phyloP scores from a whole-genome alignment of 768 basidiomycete genomes.

The Candolleomyces eurysporus region DNA sequence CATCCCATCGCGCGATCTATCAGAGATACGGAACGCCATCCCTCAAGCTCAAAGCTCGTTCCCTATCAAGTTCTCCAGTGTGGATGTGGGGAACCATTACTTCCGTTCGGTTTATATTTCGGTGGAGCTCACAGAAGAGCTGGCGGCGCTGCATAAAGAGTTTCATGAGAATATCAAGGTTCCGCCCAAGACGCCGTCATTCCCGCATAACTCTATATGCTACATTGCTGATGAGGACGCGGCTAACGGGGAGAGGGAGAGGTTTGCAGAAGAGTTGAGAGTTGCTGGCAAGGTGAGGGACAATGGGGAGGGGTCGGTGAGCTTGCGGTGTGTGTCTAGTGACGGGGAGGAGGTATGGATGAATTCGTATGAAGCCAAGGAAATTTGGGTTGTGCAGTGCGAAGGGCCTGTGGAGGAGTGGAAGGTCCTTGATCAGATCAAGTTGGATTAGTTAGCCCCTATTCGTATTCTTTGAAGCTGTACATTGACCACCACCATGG shows the following conservation, averaged over 20 bases:
- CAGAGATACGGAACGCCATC: slow-evolving; percentile 30
- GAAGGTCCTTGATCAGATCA: slow-evolving; percentile 39
- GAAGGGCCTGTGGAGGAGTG: slow-evolving; percentile 60
- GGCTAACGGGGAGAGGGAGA: slow-evolving; percentile 45
- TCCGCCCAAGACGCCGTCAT: slow-evolving; percentile 51
- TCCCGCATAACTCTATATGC: slow-evolving; percentile 72
- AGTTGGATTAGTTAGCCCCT: not conserved
- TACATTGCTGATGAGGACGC: slow-evolving; percentile 72
- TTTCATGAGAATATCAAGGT: slow-evolving; percentile 39
- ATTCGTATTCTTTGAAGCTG: not conserved
- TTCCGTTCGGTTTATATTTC: slow-evolving; percentile 69
- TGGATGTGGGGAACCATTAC: slow-evolving; percentile 61
- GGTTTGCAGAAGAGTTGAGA: slow-evolving; percentile 42
- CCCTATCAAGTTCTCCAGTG: slow-evolving; percentile 45
- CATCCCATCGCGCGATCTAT: slow-evolving; percentile 28
- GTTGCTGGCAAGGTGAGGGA: slow-evolving; percentile 30
- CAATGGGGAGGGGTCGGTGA: slow-evolving; percentile 20
- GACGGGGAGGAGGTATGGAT: slow-evolving; percentile 28
- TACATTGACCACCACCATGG: not conserved
- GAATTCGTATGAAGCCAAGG: slow-evolving; percentile 40
- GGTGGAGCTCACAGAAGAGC: slow-evolving; percentile 41
- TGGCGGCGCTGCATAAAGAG: slow-evolving; percentile 46
- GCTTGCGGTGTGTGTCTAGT: slow-evolving; percentile 28
- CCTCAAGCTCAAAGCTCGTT: slow-evolving; percentile 29
- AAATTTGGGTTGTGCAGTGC: slow-evolving; percentile 62